Evolutionary conservation across 768 basidiomycete species (phyloP).

Genomic region (Pleurotus giganteus): DNA sequence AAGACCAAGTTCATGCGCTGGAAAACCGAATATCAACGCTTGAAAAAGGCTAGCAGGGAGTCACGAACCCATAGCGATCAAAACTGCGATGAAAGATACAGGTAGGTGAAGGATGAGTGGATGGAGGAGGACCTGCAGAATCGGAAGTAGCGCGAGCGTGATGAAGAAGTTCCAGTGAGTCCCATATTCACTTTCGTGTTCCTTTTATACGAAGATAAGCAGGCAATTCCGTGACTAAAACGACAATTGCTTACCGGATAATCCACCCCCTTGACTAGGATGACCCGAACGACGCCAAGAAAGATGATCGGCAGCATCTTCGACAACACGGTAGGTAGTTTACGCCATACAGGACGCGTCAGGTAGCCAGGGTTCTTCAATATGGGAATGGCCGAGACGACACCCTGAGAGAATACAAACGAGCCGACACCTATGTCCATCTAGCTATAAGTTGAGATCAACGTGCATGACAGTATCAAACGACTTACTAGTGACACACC

Average conservation of each 20-base stretch:
- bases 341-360: slow-evolving; percentile 44
- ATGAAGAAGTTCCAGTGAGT: slow-evolving; percentile 99
- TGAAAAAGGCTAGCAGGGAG: no score
- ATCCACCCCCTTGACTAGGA: slow-evolving; percentile 88
- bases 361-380: slow-evolving; percentile 61
- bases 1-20: slow-evolving; percentile 74
- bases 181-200: slow-evolving; percentile 96
- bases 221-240: neutral
- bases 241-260: slow-evolving; percentile 69
- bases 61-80: slow-evolving; percentile 55
- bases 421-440: slow-evolving; percentile 99
- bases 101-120: slow-evolving; percentile 54
- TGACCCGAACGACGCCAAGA: slow-evolving; percentile 74
- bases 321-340: slow-evolving; percentile 46
- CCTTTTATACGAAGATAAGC: slow-evolving; percentile 37
- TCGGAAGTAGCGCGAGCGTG: slow-evolving; percentile 79
- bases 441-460: slow-evolving; percentile 43
- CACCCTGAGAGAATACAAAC: slow-evolving; percentile 94
- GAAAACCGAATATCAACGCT: neutral
- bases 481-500: slow-evolving; percentile 90
- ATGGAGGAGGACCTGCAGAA: slow-evolving; percentile 67
- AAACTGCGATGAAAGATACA: slow-evolving; percentile 59
- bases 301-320: slow-evolving; percentile 67
- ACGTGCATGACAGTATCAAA: neutral
- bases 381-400: slow-evolving; percentile 84